Evolutionary conservation across 257 asterid genomes (phyloP), one percentile per base, ranked within the genome.

Genomic region (Capsicum baccatum): DNA sequence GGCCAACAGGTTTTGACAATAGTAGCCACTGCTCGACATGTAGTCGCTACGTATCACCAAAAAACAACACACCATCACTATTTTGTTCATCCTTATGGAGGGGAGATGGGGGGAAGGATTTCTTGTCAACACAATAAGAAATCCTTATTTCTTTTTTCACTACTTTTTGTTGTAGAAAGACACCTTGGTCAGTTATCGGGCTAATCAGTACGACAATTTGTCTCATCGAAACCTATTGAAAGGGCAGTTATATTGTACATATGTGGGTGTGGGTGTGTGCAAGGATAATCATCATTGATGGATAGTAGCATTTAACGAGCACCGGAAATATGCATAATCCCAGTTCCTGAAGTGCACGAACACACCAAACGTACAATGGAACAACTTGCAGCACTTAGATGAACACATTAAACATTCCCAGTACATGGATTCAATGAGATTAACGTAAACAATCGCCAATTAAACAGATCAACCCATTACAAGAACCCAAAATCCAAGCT

Each of bases 391-490:
- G 33, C 33, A 26, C 33, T 26, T 26, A 26, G 33, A 26, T 26
- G 33, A 92, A 83, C 5, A 47, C 83, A 85, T 88, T 86, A 82
- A 64, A 87, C 12, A 26, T 81, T 80, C 83, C 88, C 86, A 5
- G 90, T 81, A 26, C 91, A 63, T 12, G 97, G 94, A 54, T 92
- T 92, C 91, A 89, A 90, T 39, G 92, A 7, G 39, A 86, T 59
- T 78, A 92, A 50, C 3, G 83, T 83, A 47, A 86, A 83, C 35
- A 14, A 15, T 85, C 86, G 62, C 71, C 3, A 2, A 56, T 68
- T 8, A 92, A 48, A 80, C 93, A 91, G 52, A 92, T 52, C 79
- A 92, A 78, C 16, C 96, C 97, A 83, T 93, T 89, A 59, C 90
- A 90, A 71, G 93, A 90, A 74, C 95, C 95, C 89, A 88, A 86